Base-by-base conservation (phyloP, 768 basidiomycete genomes). In the Suillus decipiens region DNA sequence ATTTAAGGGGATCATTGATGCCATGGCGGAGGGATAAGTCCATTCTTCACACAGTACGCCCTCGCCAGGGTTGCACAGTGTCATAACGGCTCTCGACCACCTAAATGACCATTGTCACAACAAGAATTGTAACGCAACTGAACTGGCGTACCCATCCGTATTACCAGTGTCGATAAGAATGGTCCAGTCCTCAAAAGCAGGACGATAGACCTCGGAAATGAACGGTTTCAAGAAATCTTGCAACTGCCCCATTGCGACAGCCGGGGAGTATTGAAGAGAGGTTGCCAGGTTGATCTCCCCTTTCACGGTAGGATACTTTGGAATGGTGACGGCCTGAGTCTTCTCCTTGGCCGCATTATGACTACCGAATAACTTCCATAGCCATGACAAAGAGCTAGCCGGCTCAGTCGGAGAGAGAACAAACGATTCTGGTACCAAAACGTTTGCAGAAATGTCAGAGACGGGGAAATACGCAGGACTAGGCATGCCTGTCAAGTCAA, bases 391-490 rank as follows among this genome's bases (percentile, higher is more conserved):
- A 19, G 80, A 66, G 19, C 78, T 76, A 22, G 69, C 69, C 2
- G 72, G 53, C 7, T 70, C 61, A 9, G 67, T 24, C 1, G 62
- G 58, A 8, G 67, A 72, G 19, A 83, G 69, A 14, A 86, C 77
- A 65, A 85, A 84, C 5, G 82, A 78, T 66, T 88, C 83, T 1
- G 77, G 71, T 2, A 79, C 71, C 36, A 88, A 80, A 9, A 81
- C 79, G 39, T 86, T 79, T 15, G 83, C 86, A 2, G 83, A 82
- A 50, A 94, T 66, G 36, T 80, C 77, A 24, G 87, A 80, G 70
- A 89, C 89, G 0, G 90, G 89, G 72, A 91, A 93, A 71, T 87
- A 88, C 0, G 80, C 81, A 9, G 90, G 85, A 64, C 78, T 81
- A 0, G 92, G 91, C 31, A 89, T 69, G 12, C 89, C 89, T 88